Conservation (phyloP, 192 early-diverging fungal genomes). For the Umbelopsis vinacea region DNA sequence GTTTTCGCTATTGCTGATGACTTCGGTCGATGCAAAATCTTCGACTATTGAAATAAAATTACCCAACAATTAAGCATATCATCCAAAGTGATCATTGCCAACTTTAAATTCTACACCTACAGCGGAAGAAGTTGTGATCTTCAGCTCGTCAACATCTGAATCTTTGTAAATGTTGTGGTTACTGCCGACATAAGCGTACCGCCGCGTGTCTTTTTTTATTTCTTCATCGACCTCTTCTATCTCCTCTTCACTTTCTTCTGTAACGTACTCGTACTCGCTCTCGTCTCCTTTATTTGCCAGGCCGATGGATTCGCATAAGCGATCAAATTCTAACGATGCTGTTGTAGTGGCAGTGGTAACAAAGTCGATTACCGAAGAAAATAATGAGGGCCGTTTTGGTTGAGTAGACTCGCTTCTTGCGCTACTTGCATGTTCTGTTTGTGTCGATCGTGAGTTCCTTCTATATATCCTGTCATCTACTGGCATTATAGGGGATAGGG, state of each 20-base stretch:
- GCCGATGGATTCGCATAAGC: constrained; percentile 13
- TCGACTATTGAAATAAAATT: too few species aligned
- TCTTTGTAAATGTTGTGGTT: background rate
- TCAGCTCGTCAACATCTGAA: constrained; percentile 6
- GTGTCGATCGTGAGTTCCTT: constrained; percentile 6
- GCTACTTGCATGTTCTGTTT: background rate
- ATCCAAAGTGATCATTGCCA: background rate
- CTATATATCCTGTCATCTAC: constrained; percentile 12
- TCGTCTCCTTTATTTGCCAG: constrained; percentile 7
- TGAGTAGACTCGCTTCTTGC: background rate
- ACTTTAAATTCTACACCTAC: background rate
- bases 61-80: too few species aligned
- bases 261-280: constrained; percentile 14
- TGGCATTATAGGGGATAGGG: background rate
- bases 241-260: constrained; percentile 3
- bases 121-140: background rate
- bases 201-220: background rate
- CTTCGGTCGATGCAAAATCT: background rate
- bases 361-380: constrained; percentile 10
- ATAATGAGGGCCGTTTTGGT: background rate
- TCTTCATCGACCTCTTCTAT: background rate
- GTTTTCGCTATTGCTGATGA: background rate
- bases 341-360: constrained; percentile 13
- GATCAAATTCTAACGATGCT: constrained; percentile 9
- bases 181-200: too few species aligned